phyloP scores from a whole-genome alignment of 352 stramenopile genomes.

The Globisporangium carolinianum region DNA sequence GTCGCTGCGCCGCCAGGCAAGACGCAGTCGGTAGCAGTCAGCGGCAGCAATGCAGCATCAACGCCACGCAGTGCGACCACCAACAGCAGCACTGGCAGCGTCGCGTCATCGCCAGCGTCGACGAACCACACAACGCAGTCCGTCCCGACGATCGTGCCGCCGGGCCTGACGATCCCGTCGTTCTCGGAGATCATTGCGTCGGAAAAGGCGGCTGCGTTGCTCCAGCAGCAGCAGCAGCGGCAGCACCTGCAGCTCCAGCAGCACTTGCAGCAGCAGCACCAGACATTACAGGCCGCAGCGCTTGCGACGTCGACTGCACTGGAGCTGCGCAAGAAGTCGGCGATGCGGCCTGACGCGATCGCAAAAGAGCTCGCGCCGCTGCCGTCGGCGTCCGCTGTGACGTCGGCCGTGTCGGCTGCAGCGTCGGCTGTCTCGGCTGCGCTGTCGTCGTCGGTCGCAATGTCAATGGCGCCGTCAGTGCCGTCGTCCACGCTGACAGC shows the following conservation, averaged over 20 bases:
- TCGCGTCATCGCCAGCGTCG: constrained; percentile 12
- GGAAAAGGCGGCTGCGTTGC: constrained; percentile 10
- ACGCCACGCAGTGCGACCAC: not conserved
- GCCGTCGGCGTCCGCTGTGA: not conserved
- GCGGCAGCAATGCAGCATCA: not conserved
- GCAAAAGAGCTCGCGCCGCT: constrained; percentile 4
- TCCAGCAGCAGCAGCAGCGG: constrained; percentile 16
- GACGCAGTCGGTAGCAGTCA: constrained; percentile 10
- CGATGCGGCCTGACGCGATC: constrained; percentile 7
- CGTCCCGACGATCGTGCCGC: constrained; percentile 10
- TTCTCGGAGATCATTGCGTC: constrained; percentile 16
- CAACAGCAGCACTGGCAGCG: constrained; percentile 3
- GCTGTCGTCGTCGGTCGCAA: not conserved
- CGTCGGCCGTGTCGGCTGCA: not conserved
- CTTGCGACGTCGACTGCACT: not conserved
- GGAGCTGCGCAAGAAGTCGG: constrained; percentile 6
- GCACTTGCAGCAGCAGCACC: constrained; percentile 11
- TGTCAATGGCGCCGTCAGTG: not conserved
- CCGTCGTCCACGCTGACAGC: not conserved
- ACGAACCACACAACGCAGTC: constrained; percentile 7
- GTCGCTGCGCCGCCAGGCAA: constrained; percentile 20
- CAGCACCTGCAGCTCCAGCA: constrained; percentile 28
- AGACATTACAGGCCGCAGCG: constrained; percentile 12
- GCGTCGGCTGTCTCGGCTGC: not conserved
- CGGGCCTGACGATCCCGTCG: constrained; percentile 14